These are phyloP conservation scores for Globisporangium cystogenes DNA, from an alignment of 352 stramenopile species.

Conservation along the genomic window DNA sequence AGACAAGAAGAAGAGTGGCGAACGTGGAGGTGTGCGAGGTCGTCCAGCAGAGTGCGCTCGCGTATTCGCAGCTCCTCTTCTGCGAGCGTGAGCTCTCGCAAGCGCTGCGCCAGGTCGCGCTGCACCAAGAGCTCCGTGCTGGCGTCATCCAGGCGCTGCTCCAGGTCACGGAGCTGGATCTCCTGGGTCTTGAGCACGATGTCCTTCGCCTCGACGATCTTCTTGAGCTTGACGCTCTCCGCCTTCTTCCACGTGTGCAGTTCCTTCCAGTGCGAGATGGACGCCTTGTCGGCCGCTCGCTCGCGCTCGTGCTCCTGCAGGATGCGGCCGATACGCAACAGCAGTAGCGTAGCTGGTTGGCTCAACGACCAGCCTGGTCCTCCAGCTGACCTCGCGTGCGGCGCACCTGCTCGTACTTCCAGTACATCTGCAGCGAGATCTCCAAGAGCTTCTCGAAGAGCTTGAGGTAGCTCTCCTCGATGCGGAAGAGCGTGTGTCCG, in stretches of 20 bases:
- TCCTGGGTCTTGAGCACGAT: slow-evolving; percentile 41
- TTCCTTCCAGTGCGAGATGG: slow-evolving; percentile 43
- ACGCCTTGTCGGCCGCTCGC: slow-evolving; percentile 35
- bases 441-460: slow-evolving; percentile 77
- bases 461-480: slow-evolving; percentile 72
- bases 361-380: too few relatives aligned
- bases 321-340: too few relatives aligned
- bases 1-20: too few relatives aligned
- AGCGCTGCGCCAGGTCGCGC: slow-evolving; percentile 27
- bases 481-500: slow-evolving; percentile 54
- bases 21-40: slow-evolving; percentile 34
- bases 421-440: slow-evolving; percentile 64
- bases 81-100: slow-evolving; percentile 32
- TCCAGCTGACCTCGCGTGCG: too few relatives aligned
- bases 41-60: slow-evolving; percentile 23
- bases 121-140: slow-evolving; percentile 14
- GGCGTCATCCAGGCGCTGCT: slow-evolving; percentile 22
- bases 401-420: slow-evolving; percentile 46
- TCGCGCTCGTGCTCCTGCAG: slow-evolving; percentile 28
- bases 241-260: slow-evolving; percentile 35
- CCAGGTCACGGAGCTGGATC: slow-evolving; percentile 47
- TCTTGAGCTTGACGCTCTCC: slow-evolving; percentile 41
- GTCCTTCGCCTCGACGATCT: slow-evolving; percentile 49
- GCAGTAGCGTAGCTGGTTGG: too few relatives aligned
- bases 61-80: slow-evolving; percentile 22